Base-by-base conservation (phyloP, 306 rosid genomes). In the Cicer arietinum region DNA sequence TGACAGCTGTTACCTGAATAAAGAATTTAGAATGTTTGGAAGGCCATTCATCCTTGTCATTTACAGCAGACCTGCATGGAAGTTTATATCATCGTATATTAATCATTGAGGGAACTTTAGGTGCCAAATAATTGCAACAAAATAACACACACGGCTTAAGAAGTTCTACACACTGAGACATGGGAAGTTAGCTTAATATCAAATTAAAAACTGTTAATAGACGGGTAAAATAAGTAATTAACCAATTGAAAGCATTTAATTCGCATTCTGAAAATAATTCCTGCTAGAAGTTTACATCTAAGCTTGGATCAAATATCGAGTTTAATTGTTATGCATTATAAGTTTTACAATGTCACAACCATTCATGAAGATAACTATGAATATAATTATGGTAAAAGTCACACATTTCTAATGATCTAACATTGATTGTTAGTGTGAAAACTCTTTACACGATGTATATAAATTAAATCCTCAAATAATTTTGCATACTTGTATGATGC, bases 41-140 rank as follows among this genome's bases (percentile, higher is more conserved):
- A 74, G 97, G 98, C 98, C 98, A 94, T 67, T 91, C 91, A 13
- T 94, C 97, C 67, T 64, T 79, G 14, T 94, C 96, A 18, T 87
- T 91, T 35, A 91, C 95, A 81, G 96, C 92, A 83, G 98, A 94
- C 88, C 97, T 94, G 72, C 79, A 69, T 43, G 45, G 50, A 76
- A 18, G 57, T 3, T 71, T 79, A 45, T 61, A 43, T 75, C 65
- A 77, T 47, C 5, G 5, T 56, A 48, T 45, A 67, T 35, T 70
- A 65, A 64, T 12, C 68, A 79, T 46, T 13, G 10, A 52, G 51
- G 20, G 69, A 42, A 8, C 7, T 47, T 7, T 57, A 22, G n/a
- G 69, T 47, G 47, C 35, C 22, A 9, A 39, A 61, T 10, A 48
- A 75, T 57, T 12, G 54, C 67, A 50, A 47, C 41, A 39, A 47